Percentiles rank a stretch among this genome's conserved stretches.
phyloP scores from a whole-genome alignment of 2,329 filamentous ascomycete species.

The Penicillium sp. region DNA sequence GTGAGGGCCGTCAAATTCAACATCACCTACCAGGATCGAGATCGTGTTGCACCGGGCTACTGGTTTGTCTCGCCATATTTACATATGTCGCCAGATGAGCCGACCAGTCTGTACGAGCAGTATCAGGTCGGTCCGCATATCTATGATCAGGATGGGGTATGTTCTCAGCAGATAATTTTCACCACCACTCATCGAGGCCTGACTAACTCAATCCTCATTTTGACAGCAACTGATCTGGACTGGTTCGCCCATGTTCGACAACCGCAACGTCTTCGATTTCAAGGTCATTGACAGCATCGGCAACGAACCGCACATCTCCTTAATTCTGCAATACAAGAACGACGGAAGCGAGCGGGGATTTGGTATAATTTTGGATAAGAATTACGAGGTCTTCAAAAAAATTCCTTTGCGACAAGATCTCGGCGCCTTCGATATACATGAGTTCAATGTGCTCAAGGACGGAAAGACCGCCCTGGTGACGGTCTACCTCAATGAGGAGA shows the following conservation, averaged over 20 bases:
- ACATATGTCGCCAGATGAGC: constrained; percentile 32
- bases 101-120: constrained; percentile 38
- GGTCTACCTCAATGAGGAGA: constrained; percentile 26
- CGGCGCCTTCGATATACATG: constrained; percentile 43
- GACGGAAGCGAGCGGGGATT: constrained; percentile 45
- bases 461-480: constrained; percentile 38
- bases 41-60: constrained; percentile 47
- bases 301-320: constrained; percentile 51
- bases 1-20: constrained; percentile 34
- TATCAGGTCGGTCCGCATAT: constrained; percentile 55
- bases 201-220: constrained; percentile 5
- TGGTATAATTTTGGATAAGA: constrained; percentile 52
- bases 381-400: constrained; percentile 50
- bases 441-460: constrained; percentile 41
- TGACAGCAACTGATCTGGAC: constrained; percentile 51
- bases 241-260: constrained; percentile 50
- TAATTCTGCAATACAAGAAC: constrained; percentile 43
- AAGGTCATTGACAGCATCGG: constrained; percentile 48
- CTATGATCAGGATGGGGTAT: constrained; percentile 53
- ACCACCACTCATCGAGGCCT: background rate
- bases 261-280: constrained; percentile 52
- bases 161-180: constrained; percentile 14
- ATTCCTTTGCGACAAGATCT: constrained; percentile 36
- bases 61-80: constrained; percentile 55
- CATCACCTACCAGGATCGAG: constrained; percentile 32